Conservation (phyloP, 129 eudicot species). For the Saussurea involucrata region DNA sequence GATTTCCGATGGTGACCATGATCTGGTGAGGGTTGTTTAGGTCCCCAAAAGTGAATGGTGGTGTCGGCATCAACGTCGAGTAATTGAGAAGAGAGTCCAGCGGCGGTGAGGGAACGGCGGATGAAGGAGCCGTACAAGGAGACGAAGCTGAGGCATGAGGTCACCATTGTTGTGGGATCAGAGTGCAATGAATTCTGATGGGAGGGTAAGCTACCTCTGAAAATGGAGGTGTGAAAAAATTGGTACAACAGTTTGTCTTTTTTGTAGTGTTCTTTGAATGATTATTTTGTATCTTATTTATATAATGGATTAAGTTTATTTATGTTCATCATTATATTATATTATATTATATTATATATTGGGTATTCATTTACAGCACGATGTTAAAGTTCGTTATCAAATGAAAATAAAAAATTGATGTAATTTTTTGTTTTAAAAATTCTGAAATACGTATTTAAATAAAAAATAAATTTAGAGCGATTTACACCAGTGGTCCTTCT, state of each 20-base stretch:
- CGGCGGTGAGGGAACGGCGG: slow-evolving; percentile 45
- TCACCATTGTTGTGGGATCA: slow-evolving; percentile 15
- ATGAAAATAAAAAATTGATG: too few relatives aligned
- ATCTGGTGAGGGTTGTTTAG: slow-evolving; percentile 26
- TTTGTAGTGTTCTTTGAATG: slow-evolving; percentile 10
- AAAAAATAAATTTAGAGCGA: too few relatives aligned
- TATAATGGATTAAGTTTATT: too few relatives aligned
- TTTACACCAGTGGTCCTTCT: too few relatives aligned
- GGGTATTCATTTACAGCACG: too few relatives aligned
- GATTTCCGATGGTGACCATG: slow-evolving; percentile 27
- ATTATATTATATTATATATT: too few relatives aligned
- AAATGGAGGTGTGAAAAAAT: not conserved
- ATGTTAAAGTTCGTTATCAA: too few relatives aligned
- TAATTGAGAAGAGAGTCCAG: slow-evolving; percentile 54
- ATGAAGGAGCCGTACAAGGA: slow-evolving; percentile 51
- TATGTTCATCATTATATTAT: not conserved
- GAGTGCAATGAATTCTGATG: not conserved
- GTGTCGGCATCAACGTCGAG: slow-evolving; percentile 44
- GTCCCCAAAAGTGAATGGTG: slow-evolving; percentile 70
- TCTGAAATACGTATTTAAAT: too few relatives aligned
- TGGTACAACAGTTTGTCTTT: slow-evolving; percentile 1
- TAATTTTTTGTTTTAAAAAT: too few relatives aligned
- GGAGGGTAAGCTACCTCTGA: slow-evolving; percentile 13
- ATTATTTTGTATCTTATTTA: too few relatives aligned
- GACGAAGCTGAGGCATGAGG: slow-evolving; percentile 55